These are phyloP conservation scores for Fraxinus baroniana DNA, from an alignment of 305 asterid genomes.

Conservation along the genomic window DNA sequence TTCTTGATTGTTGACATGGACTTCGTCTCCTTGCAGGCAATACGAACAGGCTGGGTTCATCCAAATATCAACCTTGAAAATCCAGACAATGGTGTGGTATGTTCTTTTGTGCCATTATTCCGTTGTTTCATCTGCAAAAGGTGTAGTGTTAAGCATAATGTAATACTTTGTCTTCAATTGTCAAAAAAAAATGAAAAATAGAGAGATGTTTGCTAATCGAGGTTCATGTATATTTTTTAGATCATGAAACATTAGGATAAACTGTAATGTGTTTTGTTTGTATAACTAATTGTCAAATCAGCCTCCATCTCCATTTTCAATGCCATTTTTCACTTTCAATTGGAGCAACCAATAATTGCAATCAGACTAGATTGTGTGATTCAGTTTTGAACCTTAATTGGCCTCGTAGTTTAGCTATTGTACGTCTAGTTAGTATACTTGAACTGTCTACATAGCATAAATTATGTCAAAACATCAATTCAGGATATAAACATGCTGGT, in stretches of 20 bases:
- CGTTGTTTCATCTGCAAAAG: neutral
- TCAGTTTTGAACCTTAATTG: neutral
- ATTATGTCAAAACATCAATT: conserved; percentile 1
- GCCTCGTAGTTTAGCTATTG: neutral
- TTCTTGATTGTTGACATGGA: neutral
- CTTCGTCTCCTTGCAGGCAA: conserved; percentile 38
- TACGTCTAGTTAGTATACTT: neutral
- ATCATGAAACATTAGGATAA: neutral
- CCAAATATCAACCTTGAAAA: conserved; percentile 53
- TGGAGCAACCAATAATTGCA: neutral
- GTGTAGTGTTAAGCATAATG: neutral
- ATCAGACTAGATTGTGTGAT: neutral
- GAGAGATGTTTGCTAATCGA: neutral
- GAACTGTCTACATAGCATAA: neutral
- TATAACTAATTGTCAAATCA: neutral
- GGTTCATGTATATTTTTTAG: neutral
- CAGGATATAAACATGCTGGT: conserved; percentile 45
- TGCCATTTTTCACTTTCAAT: neutral
- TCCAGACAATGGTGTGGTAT: conserved; percentile 56
- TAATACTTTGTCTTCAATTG: neutral
- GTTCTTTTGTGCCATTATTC: conserved; percentile 6
- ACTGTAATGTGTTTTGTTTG: neutral
- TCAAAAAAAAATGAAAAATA: neutral
- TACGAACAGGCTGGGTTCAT: conserved; percentile 58
- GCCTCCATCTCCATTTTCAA: neutral